Evolutionary conservation across 805 yeast species (phyloP).

Genomic region (Blastobotrys muscicola): DNA sequence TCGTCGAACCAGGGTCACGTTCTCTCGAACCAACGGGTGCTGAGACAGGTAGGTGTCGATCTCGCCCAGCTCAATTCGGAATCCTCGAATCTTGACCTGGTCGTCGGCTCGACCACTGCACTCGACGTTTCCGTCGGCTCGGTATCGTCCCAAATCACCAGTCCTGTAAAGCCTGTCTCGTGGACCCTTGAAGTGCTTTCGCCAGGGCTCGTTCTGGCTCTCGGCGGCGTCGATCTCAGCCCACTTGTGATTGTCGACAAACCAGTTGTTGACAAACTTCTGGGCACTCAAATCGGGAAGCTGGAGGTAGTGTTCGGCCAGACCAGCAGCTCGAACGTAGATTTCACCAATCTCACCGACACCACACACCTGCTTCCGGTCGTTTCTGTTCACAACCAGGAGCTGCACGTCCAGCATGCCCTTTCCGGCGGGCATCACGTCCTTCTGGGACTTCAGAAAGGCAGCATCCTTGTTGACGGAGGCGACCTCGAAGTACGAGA

Average conservation of each 20-base stretch:
- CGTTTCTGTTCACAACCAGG: constrained; percentile 85
- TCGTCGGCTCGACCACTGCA: constrained; percentile 99
- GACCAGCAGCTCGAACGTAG: constrained; percentile 95
- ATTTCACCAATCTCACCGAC: constrained; percentile 99
- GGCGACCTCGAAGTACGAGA: constrained; percentile 83
- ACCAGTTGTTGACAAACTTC: constrained; percentile 91
- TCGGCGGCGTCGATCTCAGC: constrained; percentile 39
- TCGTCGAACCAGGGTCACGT: constrained; percentile 82
- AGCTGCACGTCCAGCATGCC: constrained; percentile 96
- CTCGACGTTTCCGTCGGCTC: constrained; percentile 96
- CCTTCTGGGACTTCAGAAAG: constrained; percentile 77
- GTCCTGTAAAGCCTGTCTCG: constrained; percentile 94
- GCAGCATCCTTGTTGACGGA: constrained; percentile 58
- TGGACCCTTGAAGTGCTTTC: constrained; percentile 81
- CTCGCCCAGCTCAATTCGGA: constrained; percentile 96
- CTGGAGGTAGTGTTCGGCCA: constrained; percentile 92
- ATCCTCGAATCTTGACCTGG: constrained; percentile 96
- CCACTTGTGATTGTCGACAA: constrained; percentile 60
- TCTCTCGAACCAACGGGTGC: constrained; percentile 86
- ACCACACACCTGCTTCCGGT: constrained; percentile 86
- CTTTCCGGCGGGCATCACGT: constrained; percentile 95
- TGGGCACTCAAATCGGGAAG: constrained; percentile 80
- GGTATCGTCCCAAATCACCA: constrained; percentile 93
- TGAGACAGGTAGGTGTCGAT: constrained; percentile 95
- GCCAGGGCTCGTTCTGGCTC: constrained; percentile 46